phyloP scores from a whole-genome alignment of 73 alveolate genomes.

The Urostyla sp. region DNA sequence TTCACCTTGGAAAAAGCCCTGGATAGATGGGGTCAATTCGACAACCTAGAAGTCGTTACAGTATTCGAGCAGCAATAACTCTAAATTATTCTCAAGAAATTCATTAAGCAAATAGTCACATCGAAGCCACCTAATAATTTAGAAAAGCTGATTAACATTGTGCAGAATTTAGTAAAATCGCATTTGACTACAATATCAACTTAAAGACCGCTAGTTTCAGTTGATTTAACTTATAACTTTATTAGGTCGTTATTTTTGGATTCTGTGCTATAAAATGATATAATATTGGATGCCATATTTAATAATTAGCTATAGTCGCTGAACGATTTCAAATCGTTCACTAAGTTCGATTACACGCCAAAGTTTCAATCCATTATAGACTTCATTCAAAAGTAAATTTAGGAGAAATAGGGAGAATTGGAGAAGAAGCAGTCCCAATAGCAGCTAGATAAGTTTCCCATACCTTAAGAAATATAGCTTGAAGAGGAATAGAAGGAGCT shows the following conservation, averaged over 20 bases:
- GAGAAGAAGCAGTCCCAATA: background rate
- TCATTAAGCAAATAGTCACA: slow-evolving; percentile 50
- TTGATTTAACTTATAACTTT: slow-evolving; percentile 33
- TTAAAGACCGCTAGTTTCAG: slow-evolving; percentile 1
- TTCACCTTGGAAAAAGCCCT: slow-evolving; percentile 33
- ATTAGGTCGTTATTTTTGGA: slow-evolving; percentile 40
- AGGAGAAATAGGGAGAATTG: slow-evolving; percentile 12
- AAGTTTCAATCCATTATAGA: slow-evolving; percentile 31
- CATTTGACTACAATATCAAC: slow-evolving; percentile 16
- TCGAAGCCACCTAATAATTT: slow-evolving; percentile 52
- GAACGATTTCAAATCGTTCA: slow-evolving; percentile 25
- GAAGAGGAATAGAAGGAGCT: background rate
- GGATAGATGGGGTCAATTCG: slow-evolving; percentile 36
- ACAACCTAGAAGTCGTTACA: slow-evolving; percentile 32
- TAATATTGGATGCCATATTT: background rate
- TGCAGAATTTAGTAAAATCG: slow-evolving; percentile 36
- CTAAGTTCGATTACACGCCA: slow-evolving; percentile 27
- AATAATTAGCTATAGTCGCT: slow-evolving; percentile 3
- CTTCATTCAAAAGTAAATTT: background rate
- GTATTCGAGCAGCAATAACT: slow-evolving; percentile 20
- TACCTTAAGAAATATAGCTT: background rate
- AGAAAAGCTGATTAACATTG: slow-evolving; percentile 31
- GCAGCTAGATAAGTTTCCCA: background rate
- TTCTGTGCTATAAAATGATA: slow-evolving; percentile 24
- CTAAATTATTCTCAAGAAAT: slow-evolving; percentile 19